Evolutionary conservation across 2,329 filamentous ascomycete species (phyloP).

Genomic region (Venturia carpophila): DNA sequence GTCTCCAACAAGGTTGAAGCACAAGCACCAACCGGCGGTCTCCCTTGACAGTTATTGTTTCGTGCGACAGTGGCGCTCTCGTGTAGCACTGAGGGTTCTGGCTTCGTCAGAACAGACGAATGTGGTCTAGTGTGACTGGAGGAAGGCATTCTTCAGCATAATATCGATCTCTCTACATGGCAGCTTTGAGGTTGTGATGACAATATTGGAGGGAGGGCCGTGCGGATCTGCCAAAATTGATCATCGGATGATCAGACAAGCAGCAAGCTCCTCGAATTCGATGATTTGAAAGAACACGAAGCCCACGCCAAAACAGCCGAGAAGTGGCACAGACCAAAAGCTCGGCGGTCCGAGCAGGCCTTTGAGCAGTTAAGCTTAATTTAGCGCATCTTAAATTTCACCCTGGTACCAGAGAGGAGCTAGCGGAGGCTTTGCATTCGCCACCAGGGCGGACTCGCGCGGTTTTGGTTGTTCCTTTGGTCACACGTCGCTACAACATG

Average conservation of each 20-base stretch:
- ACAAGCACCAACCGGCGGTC: conserved; percentile 3
- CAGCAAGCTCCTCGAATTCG: no score
- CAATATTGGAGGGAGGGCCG: not conserved
- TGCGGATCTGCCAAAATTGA: not conserved
- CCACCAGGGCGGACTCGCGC: not conserved
- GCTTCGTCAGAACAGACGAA: not conserved
- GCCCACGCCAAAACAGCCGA: conserved; percentile 9
- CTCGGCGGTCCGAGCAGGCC: not conserved
- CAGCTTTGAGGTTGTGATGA: not conserved
- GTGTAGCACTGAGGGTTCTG: not conserved
- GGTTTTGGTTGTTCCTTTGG: not conserved
- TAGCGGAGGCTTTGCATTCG: not conserved
- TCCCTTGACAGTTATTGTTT: not conserved
- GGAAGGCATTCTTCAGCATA: not conserved
- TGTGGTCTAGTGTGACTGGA: not conserved
- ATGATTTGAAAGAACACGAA: conserved; percentile 1
- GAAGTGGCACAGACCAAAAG: conserved; percentile 1
- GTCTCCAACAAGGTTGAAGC: conserved; percentile 2
- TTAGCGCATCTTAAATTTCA: conserved; percentile 11
- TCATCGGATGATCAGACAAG: conserved; percentile 1
- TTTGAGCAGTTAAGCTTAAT: conserved; percentile 12
- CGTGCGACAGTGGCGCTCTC: not conserved
- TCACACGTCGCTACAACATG: not conserved
- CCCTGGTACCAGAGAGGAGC: not conserved
- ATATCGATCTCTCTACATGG: not conserved